Base-by-base conservation (phyloP, 768 basidiomycete genomes). In the Phylloporus sp. region DNA sequence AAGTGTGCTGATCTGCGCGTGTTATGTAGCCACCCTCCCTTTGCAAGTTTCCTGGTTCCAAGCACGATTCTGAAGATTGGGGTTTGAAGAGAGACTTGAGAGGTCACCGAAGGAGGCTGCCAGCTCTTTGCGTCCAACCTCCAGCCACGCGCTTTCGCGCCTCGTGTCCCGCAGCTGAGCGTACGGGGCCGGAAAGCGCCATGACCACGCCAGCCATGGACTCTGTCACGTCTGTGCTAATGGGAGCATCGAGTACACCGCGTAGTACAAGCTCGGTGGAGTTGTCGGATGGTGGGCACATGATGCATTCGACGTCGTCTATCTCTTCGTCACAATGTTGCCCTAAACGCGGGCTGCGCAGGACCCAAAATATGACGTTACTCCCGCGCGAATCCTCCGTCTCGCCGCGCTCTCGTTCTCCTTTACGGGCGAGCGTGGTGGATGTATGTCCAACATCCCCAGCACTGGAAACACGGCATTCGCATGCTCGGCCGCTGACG, bases 281-380 rank as follows among this genome's bases (percentile, higher is more conserved):
- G 13, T 49, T 44, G 49, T 55, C 54, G n/a, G 42, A 53, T 33
- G 40, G 38, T 6, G 36, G 44, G 6, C 52, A 46, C 21, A 49
- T n/a, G n/a, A n/a, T 47, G 49, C 46, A 39, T 36, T 57, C 64
- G 31, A 60, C 54, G 38, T 36, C 43, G 38, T 66, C 59, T 22
- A 14, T 53, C 32, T 52, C 58, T 2, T 62, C 66, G 1, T 64
- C 60, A 22, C 56, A 49, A 20, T 59, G 52, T 41, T 62, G 54
- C 32, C 64, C 66, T 49, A 53, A 38, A 15, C 69, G 63, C n/a
- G 67, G 65, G 13, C 53, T 76, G 10, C 71, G 71, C 41, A 70
- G 72, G 44, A 68, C 65, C 51, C 70, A 69, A 49, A 67, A 65
- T 26, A 57, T 71, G 54, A 56, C 65, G 44, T 42, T 65, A 18